Percentiles rank a stretch among this genome's conserved stretches.
Evolutionary conservation across 108 stramenopile genomes (phyloP).

Genomic region (Pseudonitzschia multiseries): DNA sequence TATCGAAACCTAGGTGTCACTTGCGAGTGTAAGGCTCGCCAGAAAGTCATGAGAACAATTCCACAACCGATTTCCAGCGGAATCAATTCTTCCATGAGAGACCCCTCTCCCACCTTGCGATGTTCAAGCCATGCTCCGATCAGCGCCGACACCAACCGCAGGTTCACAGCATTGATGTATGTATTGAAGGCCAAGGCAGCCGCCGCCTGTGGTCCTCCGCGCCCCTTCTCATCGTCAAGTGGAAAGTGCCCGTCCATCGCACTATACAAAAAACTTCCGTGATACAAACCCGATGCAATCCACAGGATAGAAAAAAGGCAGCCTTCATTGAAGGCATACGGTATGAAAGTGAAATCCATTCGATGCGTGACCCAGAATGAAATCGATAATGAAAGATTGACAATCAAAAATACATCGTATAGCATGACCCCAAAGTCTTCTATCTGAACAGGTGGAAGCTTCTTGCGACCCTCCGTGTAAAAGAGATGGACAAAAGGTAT

Average conservation of each 20-base stretch:
- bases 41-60: slow-evolving; percentile 56
- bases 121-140: slow-evolving; percentile 45
- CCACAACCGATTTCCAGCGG: slow-evolving; percentile 67
- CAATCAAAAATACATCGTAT: slow-evolving; percentile 61
- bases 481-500: slow-evolving; percentile 27
- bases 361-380: slow-evolving; percentile 73
- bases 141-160: slow-evolving; percentile 54
- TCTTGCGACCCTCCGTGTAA: slow-evolving; percentile 18
- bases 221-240: slow-evolving; percentile 32
- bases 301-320: slow-evolving; percentile 55
- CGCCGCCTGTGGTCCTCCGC: slow-evolving; percentile 59
- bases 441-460: slow-evolving; percentile 53
- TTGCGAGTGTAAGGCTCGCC: slow-evolving; percentile 56
- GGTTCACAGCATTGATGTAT: slow-evolving; percentile 46
- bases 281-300: slow-evolving; percentile 58
- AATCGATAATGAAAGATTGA: slow-evolving; percentile 58
- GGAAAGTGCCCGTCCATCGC: slow-evolving; percentile 67
- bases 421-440: slow-evolving; percentile 57
- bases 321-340: slow-evolving; percentile 54
- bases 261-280: slow-evolving; percentile 56
- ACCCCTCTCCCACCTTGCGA: slow-evolving; percentile 44
- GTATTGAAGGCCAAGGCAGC: slow-evolving; percentile 52
- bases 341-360: slow-evolving; percentile 41
- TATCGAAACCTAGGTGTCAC: slow-evolving; percentile 39
- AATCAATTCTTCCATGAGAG: slow-evolving; percentile 49